Evolutionary conservation across 2,329 filamentous ascomycete species (phyloP).

Genomic region (Sclerotinia glacialis): DNA sequence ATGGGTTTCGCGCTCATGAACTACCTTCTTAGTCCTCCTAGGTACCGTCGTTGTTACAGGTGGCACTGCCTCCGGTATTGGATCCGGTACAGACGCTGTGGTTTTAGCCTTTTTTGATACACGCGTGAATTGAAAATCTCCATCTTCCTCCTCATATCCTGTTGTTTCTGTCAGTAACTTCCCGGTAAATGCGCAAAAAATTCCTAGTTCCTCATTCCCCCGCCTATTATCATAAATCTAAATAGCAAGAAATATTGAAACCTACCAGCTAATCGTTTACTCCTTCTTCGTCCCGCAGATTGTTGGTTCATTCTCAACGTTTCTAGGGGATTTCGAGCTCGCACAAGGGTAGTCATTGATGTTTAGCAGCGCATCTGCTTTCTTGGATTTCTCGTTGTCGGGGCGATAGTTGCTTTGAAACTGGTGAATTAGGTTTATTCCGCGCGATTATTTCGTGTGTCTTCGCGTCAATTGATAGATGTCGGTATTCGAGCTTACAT

Average conservation of each 20-base stretch:
- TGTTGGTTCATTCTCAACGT: conserved; percentile 64
- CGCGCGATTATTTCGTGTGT: conserved; percentile 25
- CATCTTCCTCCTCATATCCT: conserved; percentile 70
- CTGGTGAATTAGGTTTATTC: background rate
- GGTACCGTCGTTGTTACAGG: conserved; percentile 41
- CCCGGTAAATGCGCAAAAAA: conserved; percentile 13
- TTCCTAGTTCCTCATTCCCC: conserved; percentile 1
- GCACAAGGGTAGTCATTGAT: conserved; percentile 70
- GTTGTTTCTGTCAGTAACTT: conserved; percentile 23
- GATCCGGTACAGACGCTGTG: conserved; percentile 34
- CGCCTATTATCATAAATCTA: conserved; percentile 17
- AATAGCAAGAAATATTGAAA: conserved; percentile 29
- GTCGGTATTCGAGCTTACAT: background rate
- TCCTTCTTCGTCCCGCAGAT: conserved; percentile 55
- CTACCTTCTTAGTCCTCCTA: conserved; percentile 40
- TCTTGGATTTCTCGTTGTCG: conserved; percentile 22
- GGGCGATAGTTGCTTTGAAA: conserved; percentile 16
- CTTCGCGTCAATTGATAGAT: conserved; percentile 33
- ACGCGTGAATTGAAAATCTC: conserved; percentile 73
- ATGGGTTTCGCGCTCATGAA: conserved; percentile 42
- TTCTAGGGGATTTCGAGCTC: conserved; percentile 62
- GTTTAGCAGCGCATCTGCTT: conserved; percentile 35
- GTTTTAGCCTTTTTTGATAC: conserved; percentile 64
- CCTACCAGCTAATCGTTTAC: conserved; percentile 64
- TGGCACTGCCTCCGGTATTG: conserved; percentile 42